Evolutionary conservation across 331 rosid genomes (phyloP), one percentile per base, ranked within the genome.

Genomic region (Pyracantha coccinea): DNA sequence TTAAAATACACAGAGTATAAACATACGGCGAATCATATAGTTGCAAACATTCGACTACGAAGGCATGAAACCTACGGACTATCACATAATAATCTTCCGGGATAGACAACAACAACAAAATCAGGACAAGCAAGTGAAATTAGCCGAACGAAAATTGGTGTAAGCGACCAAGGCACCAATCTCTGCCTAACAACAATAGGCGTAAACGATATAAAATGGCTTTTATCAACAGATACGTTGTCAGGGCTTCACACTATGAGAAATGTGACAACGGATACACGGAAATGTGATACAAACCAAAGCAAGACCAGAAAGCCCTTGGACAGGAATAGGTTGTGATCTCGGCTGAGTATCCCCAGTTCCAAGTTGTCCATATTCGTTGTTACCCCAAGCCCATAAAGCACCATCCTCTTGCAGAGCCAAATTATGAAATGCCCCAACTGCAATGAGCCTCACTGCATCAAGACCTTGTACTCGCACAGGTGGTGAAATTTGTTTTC

Each of bases 341-440:
- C 97, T 89, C 6, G 99, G 99, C 71, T 95, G 99, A 52, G 99
- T 95, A 84, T 95, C 99, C 75, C 99, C 99, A 11, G 97, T 95
- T 79, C 99, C 99, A 52, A 95, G 91, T 72, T 95, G 99, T 80
- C 99, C 99, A 66, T 95, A 95, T 78, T 95, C 99, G 87, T 95
- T 92, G 73, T 92, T 95, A 68, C 99, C 97, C 99, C 99, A 95
- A 55, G 99, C 99, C 99, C 92, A 90, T 82, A 92, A 83, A 72
- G 92, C 84, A 55, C 97, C 97, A 89, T 89, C 90, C 74, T 90
- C 97, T 82, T 95, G 93, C 72, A 95, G 96, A 79, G 99, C 99
- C 79, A 95, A 85, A 85, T 95, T 95, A 83, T 95, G 99, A 79
- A 95, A 95, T 67, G 99, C 99, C 66, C 99, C 99, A 19, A 92